Base-by-base conservation (phyloP, 2,329 filamentous ascomycete species). In the Alternaria consortialis region DNA sequence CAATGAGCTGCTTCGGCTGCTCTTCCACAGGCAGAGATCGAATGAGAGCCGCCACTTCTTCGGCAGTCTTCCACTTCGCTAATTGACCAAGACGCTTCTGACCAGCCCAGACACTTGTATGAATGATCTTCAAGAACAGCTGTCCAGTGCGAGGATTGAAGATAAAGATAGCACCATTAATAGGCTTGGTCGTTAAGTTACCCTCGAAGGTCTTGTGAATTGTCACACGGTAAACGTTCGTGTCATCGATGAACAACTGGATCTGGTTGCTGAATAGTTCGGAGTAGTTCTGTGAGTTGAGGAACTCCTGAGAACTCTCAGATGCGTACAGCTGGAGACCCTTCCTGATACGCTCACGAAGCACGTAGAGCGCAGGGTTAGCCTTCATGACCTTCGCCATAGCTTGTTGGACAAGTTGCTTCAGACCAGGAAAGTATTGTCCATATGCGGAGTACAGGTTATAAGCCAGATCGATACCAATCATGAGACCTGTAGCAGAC, bases 331-430 rank as follows among this genome's bases (percentile, higher is more conserved):
- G 85, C 82, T 99, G 95, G 60, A 99, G 87, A 85, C 95, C 95
- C 85, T 99, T 99, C 67, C 96, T 88, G 66, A 99, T 99, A 86
- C 95, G 95, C 83, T 99, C 95, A 61, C 95, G 91, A 61, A 99
- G 83, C 53, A 99, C 95, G 77, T 98, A 99, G 32, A 99, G 82
- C 3, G 95, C 95, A 15, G 95, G 95, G 75, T 99, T 99, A 37
- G 95, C 94, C 82, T 99, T 99, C 95, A 99, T 99, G 77, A 99
- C 89, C 88, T 99, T 99, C 50, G 93, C 93, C 96, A 99, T 99
- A 6, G 96, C 95, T 79, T 98, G 94, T 80, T 99, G 96, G 27
- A 99, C 85, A 25, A 99, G 87, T 48, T 93, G 91, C 85, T 99
- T 99, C 63, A 99, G 83, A 75, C 95, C 95, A 48, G 95, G 95